Base-by-base conservation (phyloP, 371 early-diverging fungal species). In the Mucor indicus region DNA sequence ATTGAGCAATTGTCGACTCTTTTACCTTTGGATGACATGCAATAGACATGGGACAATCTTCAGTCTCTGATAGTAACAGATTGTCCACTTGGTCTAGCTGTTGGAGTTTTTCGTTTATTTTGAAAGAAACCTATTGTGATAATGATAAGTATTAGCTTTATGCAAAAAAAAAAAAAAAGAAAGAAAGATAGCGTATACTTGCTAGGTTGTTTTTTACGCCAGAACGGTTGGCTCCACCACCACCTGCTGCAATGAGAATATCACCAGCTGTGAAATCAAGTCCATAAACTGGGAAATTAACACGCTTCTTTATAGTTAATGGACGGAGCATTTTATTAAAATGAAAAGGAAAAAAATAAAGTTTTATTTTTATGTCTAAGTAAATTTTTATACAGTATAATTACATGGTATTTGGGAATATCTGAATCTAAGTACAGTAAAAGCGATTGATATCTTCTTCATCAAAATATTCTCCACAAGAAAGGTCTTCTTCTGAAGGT, bases 141-240 rank as follows among this genome's bases (percentile, higher is more conserved):
- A 7, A 33, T 9, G n/a, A 15, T 15, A 33, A 15, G 5, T 9
- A 33, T 7, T 33, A 5, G 11, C 6, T 33, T 6, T 24, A 15
- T 21, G 12, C 12, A 25, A 23, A 19, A 24, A n/a, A n/a, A n/a
- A n/a, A n/a, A n/a, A n/a, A n/a, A n/a, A n/a, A n/a, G n/a, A n/a
- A n/a, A n/a, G n/a, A n/a, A n/a, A n/a, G n/a, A n/a, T n/a, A 16
- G 15, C 13, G 12, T 0, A 31, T 22, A 20, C 53, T 48, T 79
- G 83, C 84, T 53, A 87, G 50, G 55, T 79, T 77, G 53, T 85
- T 86, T 41, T 81, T 79, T 15, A 84, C 77, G 12, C 85, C 85
- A 9, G 75, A 64, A 10, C 69, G 65, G 1, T 77, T 73, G 9
- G 80, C 45, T 3, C 86, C 87, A 4, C 82, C 86, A 10, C 87